A percentile compares a stretch with the other conserved stretches of the same genome.
Evolutionary conservation across 176 grass and related monocot species (phyloP).

Genomic region (Bonia amplexicaulis): DNA sequence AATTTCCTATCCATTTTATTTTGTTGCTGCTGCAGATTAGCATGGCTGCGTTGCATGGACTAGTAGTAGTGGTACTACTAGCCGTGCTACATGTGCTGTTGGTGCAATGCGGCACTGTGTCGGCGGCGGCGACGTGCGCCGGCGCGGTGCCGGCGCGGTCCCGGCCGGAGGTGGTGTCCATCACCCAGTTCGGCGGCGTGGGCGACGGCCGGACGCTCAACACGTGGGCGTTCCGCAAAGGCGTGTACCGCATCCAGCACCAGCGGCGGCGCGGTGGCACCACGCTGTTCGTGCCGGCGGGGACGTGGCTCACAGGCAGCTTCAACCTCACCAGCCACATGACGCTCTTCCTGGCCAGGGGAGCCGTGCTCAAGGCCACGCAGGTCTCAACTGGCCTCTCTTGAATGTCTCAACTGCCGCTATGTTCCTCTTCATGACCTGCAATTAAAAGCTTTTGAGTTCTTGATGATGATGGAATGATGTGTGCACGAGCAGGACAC

Average conservation of each 20-base stretch:
- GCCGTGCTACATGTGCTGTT: neutral
- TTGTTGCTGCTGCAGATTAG: neutral
- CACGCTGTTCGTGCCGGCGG: constrained; percentile 51
- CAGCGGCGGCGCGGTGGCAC: constrained; percentile 54
- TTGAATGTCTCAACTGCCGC: neutral
- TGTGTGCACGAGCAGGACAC: constrained; percentile 39
- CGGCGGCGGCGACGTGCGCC: constrained; percentile 38
- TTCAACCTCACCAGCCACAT: constrained; percentile 96
- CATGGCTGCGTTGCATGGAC: constrained; percentile 8
- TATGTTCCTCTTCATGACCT: neutral
- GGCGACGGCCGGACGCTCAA: constrained; percentile 70
- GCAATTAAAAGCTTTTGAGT: neutral
- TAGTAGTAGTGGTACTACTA: neutral
- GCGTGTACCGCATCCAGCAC: constrained; percentile 61
- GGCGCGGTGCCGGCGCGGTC: constrained; percentile 43
- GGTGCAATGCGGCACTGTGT: constrained; percentile 6
- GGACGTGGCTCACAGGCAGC: constrained; percentile 78
- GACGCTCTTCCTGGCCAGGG: constrained; percentile 73
- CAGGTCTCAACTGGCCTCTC: neutral
- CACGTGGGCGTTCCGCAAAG: constrained; percentile 78
- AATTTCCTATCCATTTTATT: neutral
- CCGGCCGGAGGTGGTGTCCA: constrained; percentile 58
- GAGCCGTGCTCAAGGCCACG: constrained; percentile 65
- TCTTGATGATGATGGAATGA: neutral
- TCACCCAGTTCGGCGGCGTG: constrained; percentile 61